phyloP scores from a whole-genome alignment of 2,329 filamentous ascomycete species.

The Bisporella sp. region DNA sequence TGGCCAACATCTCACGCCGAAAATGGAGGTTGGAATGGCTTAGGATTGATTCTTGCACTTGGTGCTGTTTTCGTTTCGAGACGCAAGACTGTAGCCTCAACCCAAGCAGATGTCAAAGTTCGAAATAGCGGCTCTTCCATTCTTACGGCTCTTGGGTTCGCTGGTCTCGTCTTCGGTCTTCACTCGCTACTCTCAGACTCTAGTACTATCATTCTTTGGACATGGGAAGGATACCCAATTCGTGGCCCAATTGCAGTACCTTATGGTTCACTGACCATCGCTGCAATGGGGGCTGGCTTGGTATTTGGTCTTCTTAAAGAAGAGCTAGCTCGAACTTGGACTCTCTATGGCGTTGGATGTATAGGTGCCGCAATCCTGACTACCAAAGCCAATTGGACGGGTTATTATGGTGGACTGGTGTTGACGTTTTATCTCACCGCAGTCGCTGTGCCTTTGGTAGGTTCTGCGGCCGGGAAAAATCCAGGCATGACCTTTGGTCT shows the following conservation, averaged over 20 bases:
- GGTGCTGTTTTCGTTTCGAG: constrained; percentile 72
- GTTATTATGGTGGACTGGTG: constrained; percentile 76
- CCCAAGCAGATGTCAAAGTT: constrained; percentile 35
- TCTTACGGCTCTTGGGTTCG: constrained; percentile 71
- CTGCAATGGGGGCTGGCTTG: constrained; percentile 79
- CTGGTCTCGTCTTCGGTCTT: constrained; percentile 78
- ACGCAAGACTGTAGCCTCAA: constrained; percentile 46
- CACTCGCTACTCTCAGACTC: constrained; percentile 94
- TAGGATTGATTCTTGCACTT: constrained; percentile 68
- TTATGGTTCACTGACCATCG: constrained; percentile 82
- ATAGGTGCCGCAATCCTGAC: constrained; percentile 75
- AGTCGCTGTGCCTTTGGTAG: constrained; percentile 66
- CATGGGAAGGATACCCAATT: constrained; percentile 93
- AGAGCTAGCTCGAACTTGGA: constrained; percentile 67
- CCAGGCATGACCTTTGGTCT: constrained; percentile 79
- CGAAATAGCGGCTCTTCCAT: constrained; percentile 60
- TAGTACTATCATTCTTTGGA: constrained; percentile 98
- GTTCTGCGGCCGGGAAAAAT: constrained; percentile 66
- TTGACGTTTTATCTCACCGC: constrained; percentile 78
- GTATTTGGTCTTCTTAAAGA: constrained; percentile 70
- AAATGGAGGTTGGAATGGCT: constrained; percentile 90
- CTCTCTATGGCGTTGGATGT: constrained; percentile 69
- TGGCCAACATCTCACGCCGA: constrained; percentile 89
- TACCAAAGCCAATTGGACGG: constrained; percentile 72
- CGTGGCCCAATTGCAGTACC: constrained; percentile 80